Base-by-base conservation (phyloP, 129 eudicot species). In the Flaveria sonorensis region DNA sequence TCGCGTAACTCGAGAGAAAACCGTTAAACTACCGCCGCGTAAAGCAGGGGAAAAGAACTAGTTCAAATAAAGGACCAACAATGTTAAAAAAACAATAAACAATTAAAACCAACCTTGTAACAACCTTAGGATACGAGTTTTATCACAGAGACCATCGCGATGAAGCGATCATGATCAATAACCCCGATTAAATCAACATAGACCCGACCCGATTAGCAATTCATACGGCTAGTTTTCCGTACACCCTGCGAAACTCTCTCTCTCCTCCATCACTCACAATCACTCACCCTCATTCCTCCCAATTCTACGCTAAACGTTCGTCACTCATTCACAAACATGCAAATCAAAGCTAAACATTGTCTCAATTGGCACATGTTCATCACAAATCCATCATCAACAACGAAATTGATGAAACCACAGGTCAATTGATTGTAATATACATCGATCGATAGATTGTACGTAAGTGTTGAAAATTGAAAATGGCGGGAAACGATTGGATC, bases 401-500 rank as follows among this genome's bases (percentile, higher is more conserved):
- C 66, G 36, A 47, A 75, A 50, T 13, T 65, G 7, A 76, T 56
- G 30, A 67, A 77, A 15, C 52, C 81, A 56, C 47, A 63, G 45
- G 71, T 28, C 71, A 62, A 61, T 64, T 7, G 13, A 45, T 74
- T 43, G 45, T n/a, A 52, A 74, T 61, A 60, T 7, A 15, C 69
- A 7, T 65, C 64, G 9, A 64, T 63, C 79, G 32, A 75, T 74
- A 47, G 32, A 47, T 28, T 23, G 30, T 45, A n/a, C n/a, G n/a
- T n/a, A 12, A 61, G 14, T 69, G 21, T 78, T 70, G 76, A 21
- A 68, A 75, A 0, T 20, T 7, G 10, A 67, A 85, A 80, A 92
- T 92, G 97, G 97, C 97, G 85, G 97, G 97, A 87, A 92, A 92
- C 73, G 97, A 92, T 67, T 92, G 96, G 97, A 87, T 92, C 18